These are phyloP conservation scores for Alternaria sp. DNA, from an alignment of 2,329 filamentous ascomycete species.

Conservation along the genomic window DNA sequence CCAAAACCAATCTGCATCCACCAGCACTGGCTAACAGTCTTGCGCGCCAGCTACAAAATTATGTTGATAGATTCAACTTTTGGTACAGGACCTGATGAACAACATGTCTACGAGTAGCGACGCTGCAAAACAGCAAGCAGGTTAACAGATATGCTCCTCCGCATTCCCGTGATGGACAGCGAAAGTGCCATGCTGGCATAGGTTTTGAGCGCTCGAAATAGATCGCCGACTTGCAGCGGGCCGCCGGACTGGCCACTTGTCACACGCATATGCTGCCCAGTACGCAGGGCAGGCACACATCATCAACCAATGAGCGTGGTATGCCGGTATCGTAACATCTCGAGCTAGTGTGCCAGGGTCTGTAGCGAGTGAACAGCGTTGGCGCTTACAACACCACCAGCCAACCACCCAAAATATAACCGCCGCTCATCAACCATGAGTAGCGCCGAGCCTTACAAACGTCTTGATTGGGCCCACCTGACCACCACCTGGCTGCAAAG, in stretches of 20 bases:
- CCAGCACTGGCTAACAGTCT: not conserved
- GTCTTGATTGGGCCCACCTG: conserved; percentile 42
- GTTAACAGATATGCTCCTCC: conserved; percentile 24
- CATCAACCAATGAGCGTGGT: conserved; percentile 37
- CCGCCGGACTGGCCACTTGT: conserved; percentile 37
- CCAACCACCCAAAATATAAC: conserved; percentile 50
- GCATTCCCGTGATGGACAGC: conserved; percentile 21
- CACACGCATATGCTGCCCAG: conserved; percentile 42
- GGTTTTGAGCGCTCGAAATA: conserved; percentile 42
- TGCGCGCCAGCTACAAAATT: not conserved
- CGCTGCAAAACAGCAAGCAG: conserved; percentile 7
- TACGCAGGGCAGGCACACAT: conserved; percentile 39
- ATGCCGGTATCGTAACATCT: conserved; percentile 24
- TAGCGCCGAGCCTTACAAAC: conserved; percentile 44
- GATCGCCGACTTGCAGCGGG: conserved; percentile 42
- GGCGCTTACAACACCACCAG: conserved; percentile 46
- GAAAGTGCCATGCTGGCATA: conserved; percentile 18
- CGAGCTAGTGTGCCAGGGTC: conserved; percentile 28
- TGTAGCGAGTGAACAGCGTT: conserved; percentile 41
- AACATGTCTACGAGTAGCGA: not conserved
- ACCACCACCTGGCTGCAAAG: conserved; percentile 37
- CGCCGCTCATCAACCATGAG: conserved; percentile 38
- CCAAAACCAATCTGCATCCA: not conserved
- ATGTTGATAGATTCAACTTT: not conserved
- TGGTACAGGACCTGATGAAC: not conserved